Conservation (phyloP, 192 early-diverging fungal genomes). For the Coemansia sp. region DNA sequence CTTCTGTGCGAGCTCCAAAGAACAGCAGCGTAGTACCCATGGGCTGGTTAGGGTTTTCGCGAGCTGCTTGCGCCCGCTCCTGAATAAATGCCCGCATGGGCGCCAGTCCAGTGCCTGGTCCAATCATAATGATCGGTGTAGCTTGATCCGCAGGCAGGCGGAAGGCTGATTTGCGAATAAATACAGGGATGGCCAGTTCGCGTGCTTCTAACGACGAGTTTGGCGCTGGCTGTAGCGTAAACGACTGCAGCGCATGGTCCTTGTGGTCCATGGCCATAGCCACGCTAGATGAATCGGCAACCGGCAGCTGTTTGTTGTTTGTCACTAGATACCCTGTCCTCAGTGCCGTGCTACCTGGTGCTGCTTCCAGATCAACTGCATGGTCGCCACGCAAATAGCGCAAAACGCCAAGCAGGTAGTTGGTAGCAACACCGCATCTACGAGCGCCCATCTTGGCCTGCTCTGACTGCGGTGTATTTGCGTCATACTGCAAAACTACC, state of each 20-base stretch:
- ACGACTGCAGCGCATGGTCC: slow-evolving; percentile 31
- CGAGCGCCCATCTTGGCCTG: slow-evolving; percentile 43
- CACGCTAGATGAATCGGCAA: slow-evolving; percentile 24
- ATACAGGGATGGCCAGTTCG: slow-evolving; percentile 61
- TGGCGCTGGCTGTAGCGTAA: slow-evolving; percentile 30
- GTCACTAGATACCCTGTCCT: slow-evolving; percentile 18
- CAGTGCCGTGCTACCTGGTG: neutral
- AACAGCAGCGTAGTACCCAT: slow-evolving; percentile 85
- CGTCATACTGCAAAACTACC: slow-evolving; percentile 77
- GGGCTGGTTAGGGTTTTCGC: slow-evolving; percentile 55
- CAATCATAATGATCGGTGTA: slow-evolving; percentile 92
- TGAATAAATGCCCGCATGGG: slow-evolving; percentile 96
- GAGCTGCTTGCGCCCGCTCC: slow-evolving; percentile 70
- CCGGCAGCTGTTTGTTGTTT: slow-evolving; percentile 7
- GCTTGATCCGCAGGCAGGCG: slow-evolving; percentile 78
- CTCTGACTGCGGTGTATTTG: slow-evolving; percentile 15
- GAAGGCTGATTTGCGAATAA: slow-evolving; percentile 87
- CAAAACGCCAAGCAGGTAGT: slow-evolving; percentile 76
- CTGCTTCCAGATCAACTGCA: slow-evolving; percentile 12
- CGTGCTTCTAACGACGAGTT: slow-evolving; percentile 5
- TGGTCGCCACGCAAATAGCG: slow-evolving; percentile 42
- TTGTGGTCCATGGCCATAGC: slow-evolving; percentile 15
- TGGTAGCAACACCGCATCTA: slow-evolving; percentile 82
- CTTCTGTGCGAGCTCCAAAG: slow-evolving; percentile 86
- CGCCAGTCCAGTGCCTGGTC: slow-evolving; percentile 98